Conservation (phyloP, 2,329 filamentous ascomycete species). For the Cadophora gregata region DNA sequence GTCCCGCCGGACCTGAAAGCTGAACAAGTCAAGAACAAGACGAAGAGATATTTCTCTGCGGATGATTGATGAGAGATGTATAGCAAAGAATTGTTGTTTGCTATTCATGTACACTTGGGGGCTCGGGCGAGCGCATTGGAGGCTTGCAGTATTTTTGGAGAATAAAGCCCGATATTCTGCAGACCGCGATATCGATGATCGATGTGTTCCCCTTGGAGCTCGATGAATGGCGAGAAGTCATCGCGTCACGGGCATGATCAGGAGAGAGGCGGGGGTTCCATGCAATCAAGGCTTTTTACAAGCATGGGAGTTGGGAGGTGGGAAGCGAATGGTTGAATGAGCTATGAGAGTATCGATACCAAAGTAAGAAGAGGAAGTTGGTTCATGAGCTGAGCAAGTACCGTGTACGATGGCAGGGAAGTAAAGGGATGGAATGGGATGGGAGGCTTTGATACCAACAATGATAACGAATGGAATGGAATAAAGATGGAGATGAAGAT, state of each 20-base stretch:
- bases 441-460: constrained; percentile 4
- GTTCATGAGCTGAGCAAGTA: background rate
- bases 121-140: no score
- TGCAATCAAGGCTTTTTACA: background rate
- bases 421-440: background rate
- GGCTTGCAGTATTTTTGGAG: background rate
- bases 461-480: background rate
- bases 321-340: background rate
- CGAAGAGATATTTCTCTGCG: constrained; percentile 75
- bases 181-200: no score
- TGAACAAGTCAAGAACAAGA: constrained; percentile 67
- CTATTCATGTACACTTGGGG: no score
- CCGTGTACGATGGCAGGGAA: background rate
- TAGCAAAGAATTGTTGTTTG: no score
- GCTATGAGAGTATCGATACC: background rate
- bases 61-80: constrained; percentile 54
- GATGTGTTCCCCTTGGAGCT: no score
- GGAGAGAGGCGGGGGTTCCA: background rate
- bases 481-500: background rate
- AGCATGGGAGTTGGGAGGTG: background rate
- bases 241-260: background rate
- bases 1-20: constrained; percentile 74
- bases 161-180: no score
- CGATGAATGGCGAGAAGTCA: no score
- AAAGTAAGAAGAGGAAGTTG: background rate